Evolutionary conservation across 257 asterid genomes (phyloP), one percentile per base, ranked within the genome.

Genomic region (Salvia hispanica): DNA sequence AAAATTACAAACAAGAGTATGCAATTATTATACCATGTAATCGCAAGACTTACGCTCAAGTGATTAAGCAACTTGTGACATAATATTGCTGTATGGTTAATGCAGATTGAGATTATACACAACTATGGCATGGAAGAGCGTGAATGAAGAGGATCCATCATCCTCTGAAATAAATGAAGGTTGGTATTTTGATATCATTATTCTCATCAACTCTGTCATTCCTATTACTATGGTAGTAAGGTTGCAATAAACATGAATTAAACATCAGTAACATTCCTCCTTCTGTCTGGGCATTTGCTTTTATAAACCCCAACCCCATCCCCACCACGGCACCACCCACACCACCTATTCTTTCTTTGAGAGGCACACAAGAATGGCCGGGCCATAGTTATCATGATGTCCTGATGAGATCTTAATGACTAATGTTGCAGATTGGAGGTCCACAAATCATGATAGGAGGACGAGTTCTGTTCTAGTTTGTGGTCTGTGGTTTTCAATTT

Each of bases 41-140:
- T 33, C 31, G 40, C 50, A 53, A 52, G 14, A 71, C 15, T 14
- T 54, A 10, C 7, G 5, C 25, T 55, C 6, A 55, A 63, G 33
- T 64, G 37, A 42, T 15, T 2, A 51, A 21, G 46, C 31, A n/a
- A 16, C 61, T 44, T 58, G 12, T 34, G 12, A 4, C 58, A 16
- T 62, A 45, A 18, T 65, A 7, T 61, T 62, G 36, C 14, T 60
- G 39, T 64, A 43, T 59, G 70, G 50, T 60, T 5, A 31, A 52
- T 83, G 82, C 87, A 92, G 98, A 89, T 92, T 80, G 92, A 89
- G 89, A 89, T 93, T 25, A 58, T 90, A 70, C 83, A 88, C 45
- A 77, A 94, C 80, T 94, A 85, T 59, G 97, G 97, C 54, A 83
- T 77, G 12, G 97, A 94, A 79, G 89, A 87, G n/a, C 54, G 74